Evolutionary conservation across 2,329 filamentous ascomycete species (phyloP).

Genomic region (Periglandula ipomoeae): DNA sequence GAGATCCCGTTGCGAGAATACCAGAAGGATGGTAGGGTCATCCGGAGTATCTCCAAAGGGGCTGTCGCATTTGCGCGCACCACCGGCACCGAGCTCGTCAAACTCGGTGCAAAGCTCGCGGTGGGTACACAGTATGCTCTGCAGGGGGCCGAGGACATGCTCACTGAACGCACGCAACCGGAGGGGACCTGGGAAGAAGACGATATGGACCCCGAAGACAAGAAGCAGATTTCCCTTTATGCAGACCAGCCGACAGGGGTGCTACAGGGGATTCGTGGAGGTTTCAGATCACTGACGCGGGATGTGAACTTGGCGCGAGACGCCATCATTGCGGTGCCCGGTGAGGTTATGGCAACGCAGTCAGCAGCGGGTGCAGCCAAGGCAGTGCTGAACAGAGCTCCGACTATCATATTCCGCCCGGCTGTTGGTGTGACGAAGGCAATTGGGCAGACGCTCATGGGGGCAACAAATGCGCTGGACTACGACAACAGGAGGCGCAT

Average conservation of each 20-base stretch:
- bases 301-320: constrained; percentile 83
- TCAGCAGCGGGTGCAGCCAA: constrained; percentile 72
- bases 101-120: constrained; percentile 85
- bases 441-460: constrained; percentile 80
- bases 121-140: constrained; percentile 92
- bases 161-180: constrained; percentile 37
- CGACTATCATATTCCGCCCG: constrained; percentile 86
- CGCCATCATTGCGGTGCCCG: constrained; percentile 89
- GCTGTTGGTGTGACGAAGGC: constrained; percentile 86
- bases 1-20: constrained; percentile 90
- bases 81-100: constrained; percentile 88
- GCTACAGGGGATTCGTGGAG: constrained; percentile 73
- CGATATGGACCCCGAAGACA: constrained; percentile 56
- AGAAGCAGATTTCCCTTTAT: constrained; percentile 79
- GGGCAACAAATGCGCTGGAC: constrained; percentile 87
- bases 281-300: constrained; percentile 71
- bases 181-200: constrained; percentile 47
- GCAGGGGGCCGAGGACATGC: constrained; percentile 75
- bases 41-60: constrained; percentile 87
- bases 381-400: constrained; percentile 71
- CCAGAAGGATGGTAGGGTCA: constrained; percentile 82
- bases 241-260: constrained; percentile 90
- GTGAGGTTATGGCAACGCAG: constrained; percentile 78
- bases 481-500: constrained; percentile 69
- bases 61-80: constrained; percentile 84